These are phyloP conservation scores for Afroboletus lepidellus DNA, from an alignment of 1,284 basidiomycete genomes.

Conservation along the genomic window DNA sequence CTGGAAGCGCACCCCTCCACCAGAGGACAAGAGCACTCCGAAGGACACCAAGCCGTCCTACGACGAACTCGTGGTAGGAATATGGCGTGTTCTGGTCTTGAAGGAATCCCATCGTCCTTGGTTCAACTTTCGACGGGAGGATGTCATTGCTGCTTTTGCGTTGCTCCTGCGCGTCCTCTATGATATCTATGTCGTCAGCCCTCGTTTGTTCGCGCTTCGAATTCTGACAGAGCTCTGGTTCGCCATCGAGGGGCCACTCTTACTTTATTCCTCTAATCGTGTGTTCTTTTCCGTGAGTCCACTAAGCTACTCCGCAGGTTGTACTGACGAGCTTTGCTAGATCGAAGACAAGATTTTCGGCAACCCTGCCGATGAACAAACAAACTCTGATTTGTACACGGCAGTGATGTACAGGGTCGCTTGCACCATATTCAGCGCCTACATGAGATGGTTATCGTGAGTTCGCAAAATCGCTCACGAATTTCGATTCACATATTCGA, in stretches of 20 bases:
- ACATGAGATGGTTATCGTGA: slow-evolving; percentile 20
- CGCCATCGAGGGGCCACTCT: slow-evolving; percentile 5
- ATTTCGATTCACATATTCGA: not conserved
- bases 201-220: slow-evolving; percentile 18
- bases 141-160: not conserved
- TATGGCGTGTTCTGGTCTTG: slow-evolving; percentile 25
- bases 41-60: slow-evolving; percentile 4
- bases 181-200: slow-evolving; percentile 24
- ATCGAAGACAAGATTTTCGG: slow-evolving; percentile 21
- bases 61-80: slow-evolving; percentile 23
- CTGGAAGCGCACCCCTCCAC: not conserved
- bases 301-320: not conserved
- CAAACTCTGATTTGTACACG: slow-evolving; percentile 10
- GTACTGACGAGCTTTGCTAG: slow-evolving; percentile 5
- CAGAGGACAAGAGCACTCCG: not conserved
- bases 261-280: slow-evolving; percentile 23
- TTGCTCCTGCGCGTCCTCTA: slow-evolving; percentile 19
- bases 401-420: slow-evolving; percentile 9
- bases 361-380: not conserved
- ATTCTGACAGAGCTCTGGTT: slow-evolving; percentile 21
- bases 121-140: slow-evolving; percentile 12
- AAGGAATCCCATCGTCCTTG: slow-evolving; percentile 9
- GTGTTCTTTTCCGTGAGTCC: slow-evolving; percentile 22
- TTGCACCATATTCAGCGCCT: slow-evolving; percentile 18
- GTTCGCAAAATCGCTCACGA: not conserved